Conservation (phyloP, 2,329 filamentous ascomycete species). For the Epichloe sylvatica region DNA sequence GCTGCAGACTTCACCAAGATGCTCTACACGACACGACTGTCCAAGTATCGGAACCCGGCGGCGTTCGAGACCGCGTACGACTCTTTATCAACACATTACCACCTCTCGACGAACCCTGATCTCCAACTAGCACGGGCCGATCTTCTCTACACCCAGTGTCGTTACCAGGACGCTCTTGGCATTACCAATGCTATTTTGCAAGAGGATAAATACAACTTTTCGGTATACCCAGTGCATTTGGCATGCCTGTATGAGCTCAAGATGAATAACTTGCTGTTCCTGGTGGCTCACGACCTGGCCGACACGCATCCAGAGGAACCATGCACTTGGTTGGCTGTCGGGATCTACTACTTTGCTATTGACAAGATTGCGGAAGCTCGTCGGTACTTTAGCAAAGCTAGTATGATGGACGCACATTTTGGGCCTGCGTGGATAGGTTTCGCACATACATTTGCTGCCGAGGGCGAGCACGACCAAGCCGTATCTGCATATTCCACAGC, state of each 20-base stretch:
- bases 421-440: constrained; percentile 98
- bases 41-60: constrained; percentile 81
- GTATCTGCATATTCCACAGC: constrained; percentile 96
- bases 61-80: constrained; percentile 78
- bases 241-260: constrained; percentile 80
- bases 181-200: constrained; percentile 74
- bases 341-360: constrained; percentile 85
- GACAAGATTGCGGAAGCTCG: constrained; percentile 84
- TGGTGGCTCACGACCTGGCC: constrained; percentile 82
- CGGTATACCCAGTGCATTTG: constrained; percentile 78
- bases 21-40: constrained; percentile 88
- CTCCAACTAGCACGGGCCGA: constrained; percentile 82
- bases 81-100: constrained; percentile 86
- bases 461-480: constrained; percentile 95
- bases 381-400: constrained; percentile 92
- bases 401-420: constrained; percentile 94
- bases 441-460: constrained; percentile 92
- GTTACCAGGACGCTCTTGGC: constrained; percentile 72
- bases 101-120: constrained; percentile 72
- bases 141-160: constrained; percentile 85
- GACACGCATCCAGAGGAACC: constrained; percentile 86
- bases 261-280: constrained; percentile 76
- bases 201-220: constrained; percentile 78
- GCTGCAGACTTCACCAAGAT: constrained; percentile 89
- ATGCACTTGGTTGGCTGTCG: constrained; percentile 86